Evolutionary conservation across 1,284 basidiomycete species (phyloP).

Genomic region (Anthracocystis panici-leucophaei): DNA sequence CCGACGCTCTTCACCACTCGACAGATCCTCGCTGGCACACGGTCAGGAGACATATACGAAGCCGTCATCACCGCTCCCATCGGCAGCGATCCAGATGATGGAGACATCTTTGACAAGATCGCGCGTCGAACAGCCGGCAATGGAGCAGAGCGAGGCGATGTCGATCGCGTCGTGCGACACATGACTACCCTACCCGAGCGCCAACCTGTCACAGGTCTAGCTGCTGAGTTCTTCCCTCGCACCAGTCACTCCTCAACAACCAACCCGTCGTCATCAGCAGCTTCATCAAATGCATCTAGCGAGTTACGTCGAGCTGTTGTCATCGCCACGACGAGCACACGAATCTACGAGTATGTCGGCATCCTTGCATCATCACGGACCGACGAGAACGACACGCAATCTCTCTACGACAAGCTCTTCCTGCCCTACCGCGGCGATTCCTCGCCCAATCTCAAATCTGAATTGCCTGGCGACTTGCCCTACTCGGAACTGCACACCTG

Average conservation of each 20-base stretch:
- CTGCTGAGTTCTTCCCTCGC: constrained; percentile 44
- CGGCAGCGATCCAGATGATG: constrained; percentile 71
- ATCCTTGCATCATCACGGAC: constrained; percentile 71
- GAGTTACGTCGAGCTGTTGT: constrained; percentile 70
- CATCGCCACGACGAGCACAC: constrained; percentile 85
- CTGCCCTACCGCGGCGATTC: constrained; percentile 58
- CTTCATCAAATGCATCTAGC: constrained; percentile 10
- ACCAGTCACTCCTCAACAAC: constrained; percentile 1
- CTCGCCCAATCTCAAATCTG: constrained; percentile 63
- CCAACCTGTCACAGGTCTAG: constrained; percentile 62
- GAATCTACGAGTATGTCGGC: constrained; percentile 92
- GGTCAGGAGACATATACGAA: constrained; percentile 62
- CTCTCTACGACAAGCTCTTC: constrained; percentile 63
- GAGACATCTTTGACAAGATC: constrained; percentile 67
- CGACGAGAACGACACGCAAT: constrained; percentile 75
- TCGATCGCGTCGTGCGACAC: constrained; percentile 58
- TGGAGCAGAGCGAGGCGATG: constrained; percentile 43
- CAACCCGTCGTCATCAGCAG: neutral
- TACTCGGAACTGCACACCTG: constrained; percentile 71
- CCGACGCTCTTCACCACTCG: constrained; percentile 72
- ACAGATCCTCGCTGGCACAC: constrained; percentile 88
- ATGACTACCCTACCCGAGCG: constrained; percentile 60
- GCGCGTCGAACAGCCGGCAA: constrained; percentile 60
- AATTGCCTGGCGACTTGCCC: constrained; percentile 64
- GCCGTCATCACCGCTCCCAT: constrained; percentile 78